Evolutionary conservation across 768 basidiomycete species (phyloP).

Genomic region (Termitomyces sp.): DNA sequence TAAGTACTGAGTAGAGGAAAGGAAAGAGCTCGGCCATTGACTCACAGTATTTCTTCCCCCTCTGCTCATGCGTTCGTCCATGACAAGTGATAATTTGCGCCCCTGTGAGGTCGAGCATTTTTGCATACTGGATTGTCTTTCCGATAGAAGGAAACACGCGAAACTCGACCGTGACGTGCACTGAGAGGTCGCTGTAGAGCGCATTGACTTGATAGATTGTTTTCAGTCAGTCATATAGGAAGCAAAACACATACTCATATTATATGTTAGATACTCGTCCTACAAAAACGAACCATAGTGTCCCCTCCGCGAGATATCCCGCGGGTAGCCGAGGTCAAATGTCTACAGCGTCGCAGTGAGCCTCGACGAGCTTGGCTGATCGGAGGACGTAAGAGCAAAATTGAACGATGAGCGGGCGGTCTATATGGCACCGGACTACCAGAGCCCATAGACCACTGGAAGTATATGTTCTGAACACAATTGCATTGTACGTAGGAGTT

Average conservation of each 20-base stretch:
- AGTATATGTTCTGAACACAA: too few species aligned
- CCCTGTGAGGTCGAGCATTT: constrained; percentile 93
- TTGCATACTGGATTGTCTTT: constrained; percentile 90
- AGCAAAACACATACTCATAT: not conserved
- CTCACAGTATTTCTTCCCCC: constrained; percentile 74
- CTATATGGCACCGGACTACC: too few species aligned
- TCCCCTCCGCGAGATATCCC: constrained; percentile 88
- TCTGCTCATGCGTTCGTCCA: constrained; percentile 87
- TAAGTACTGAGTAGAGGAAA: not conserved
- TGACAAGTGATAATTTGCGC: constrained; percentile 96
- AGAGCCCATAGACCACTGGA: too few species aligned
- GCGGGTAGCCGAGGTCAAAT: constrained; percentile 91
- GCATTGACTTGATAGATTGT: constrained; percentile 60
- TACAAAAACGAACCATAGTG: constrained; percentile 89
- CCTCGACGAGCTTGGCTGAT: constrained; percentile 75
- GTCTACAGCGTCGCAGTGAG: constrained; percentile 89
- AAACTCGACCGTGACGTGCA: constrained; percentile 98
- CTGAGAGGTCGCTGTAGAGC: constrained; percentile 74
- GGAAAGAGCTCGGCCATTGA: constrained; percentile 5
- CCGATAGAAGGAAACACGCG: constrained; percentile 83
- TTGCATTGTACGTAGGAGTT: too few species aligned
- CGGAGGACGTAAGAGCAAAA: constrained; percentile 91
- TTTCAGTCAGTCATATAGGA: not conserved
- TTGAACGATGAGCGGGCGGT: constrained; percentile 41
- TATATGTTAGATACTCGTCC: constrained; percentile 69